A percentile compares a stretch with the other conserved stretches of the same genome.
These are phyloP conservation scores for Xylaria sp. DNA, from an alignment of 2,329 filamentous ascomycete species.

Conservation along the genomic window DNA sequence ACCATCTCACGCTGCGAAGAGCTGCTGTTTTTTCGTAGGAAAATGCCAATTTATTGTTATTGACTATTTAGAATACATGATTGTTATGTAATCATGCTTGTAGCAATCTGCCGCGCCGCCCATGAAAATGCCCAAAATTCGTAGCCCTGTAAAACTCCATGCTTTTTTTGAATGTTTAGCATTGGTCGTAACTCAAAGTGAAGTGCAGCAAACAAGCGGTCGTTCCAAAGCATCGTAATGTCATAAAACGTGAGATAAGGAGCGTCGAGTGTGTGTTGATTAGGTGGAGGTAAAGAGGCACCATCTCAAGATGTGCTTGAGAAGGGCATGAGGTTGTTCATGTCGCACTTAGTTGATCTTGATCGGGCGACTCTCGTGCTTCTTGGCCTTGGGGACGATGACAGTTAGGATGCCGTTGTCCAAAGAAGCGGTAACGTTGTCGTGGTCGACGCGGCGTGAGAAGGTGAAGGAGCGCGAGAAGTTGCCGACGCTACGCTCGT, in stretches of 20 bases:
- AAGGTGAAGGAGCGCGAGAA: conserved; percentile 78
- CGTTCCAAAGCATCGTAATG: not conserved
- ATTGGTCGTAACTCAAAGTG: not conserved
- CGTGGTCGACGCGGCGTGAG: conserved; percentile 71
- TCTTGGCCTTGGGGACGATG: conserved; percentile 73
- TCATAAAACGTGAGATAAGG: not conserved
- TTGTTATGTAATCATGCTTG: conserved; percentile 1
- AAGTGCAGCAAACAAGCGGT: not conserved
- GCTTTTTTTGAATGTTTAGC: not conserved
- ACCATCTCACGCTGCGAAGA: not conserved
- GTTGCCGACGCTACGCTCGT: conserved; percentile 73
- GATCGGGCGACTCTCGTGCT: conserved; percentile 67
- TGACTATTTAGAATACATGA: not conserved
- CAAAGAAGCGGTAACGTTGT: conserved; percentile 69
- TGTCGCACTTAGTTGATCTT: conserved; percentile 57
- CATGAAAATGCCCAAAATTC: conserved; percentile 16
- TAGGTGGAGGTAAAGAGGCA: not conserved
- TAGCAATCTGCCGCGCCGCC: not conserved
- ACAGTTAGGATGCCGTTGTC: conserved; percentile 74
- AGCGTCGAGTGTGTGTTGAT: not conserved
- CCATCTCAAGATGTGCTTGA: not conserved
- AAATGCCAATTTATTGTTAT: too few species aligned
- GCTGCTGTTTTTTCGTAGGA: too few species aligned
- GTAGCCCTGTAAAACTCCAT: not conserved
- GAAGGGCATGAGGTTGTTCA: not conserved